Conservation (phyloP, 2,329 filamentous ascomycete species). For the Botrytis elliptica region DNA sequence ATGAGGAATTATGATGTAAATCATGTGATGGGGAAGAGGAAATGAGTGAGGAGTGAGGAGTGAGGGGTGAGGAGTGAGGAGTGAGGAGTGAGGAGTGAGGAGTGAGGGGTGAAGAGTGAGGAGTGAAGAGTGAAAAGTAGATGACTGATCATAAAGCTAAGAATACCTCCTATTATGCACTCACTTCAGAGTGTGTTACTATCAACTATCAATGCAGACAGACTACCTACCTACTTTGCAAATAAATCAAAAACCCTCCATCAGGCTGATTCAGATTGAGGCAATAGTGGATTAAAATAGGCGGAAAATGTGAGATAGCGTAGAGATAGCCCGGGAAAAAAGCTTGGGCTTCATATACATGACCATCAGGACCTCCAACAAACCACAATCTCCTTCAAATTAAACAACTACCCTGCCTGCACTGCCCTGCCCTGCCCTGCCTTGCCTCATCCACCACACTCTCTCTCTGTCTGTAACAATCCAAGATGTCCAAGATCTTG, state of each 20-base stretch:
- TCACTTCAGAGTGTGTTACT: neutral
- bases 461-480: slow-evolving; percentile 1
- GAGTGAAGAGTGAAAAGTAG: neutral
- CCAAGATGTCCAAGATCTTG: slow-evolving; percentile 3
- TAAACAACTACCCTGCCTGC: neutral
- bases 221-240: neutral
- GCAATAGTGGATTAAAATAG: neutral
- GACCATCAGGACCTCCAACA: neutral
- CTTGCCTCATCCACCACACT: neutral
- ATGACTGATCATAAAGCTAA: neutral
- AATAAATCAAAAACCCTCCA: neutral
- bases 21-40: neutral
- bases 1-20: neutral
- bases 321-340: neutral
- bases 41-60: neutral
- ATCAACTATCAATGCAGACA: neutral
- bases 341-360: slow-evolving; percentile 1
- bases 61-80: neutral
- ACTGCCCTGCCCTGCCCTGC: neutral
- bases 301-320: neutral
- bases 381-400: neutral
- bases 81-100: neutral
- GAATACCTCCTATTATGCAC: neutral
- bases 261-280: neutral
- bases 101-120: neutral